Percentiles rank a stretch among this genome's conserved stretches.
Conservation (phyloP, 768 basidiomycete genomes). For the Amanita rimosa region DNA sequence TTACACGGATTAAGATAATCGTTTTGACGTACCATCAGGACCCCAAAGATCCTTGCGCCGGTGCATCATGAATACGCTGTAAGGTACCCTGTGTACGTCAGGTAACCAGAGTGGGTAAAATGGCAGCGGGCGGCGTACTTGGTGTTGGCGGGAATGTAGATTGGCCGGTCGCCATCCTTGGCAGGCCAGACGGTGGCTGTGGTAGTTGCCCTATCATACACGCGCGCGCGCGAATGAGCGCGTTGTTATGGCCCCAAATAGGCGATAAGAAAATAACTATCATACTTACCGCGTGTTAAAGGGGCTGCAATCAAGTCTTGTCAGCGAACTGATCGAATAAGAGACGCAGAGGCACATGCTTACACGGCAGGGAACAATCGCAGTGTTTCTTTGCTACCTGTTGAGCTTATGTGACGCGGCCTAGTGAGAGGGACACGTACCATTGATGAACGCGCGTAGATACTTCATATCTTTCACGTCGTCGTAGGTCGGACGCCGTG, state of each 20-base stretch:
- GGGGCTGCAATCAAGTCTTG: conserved; percentile 11
- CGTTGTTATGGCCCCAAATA: not conserved
- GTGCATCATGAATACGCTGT: conserved; percentile 27
- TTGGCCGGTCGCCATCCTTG: conserved; percentile 17
- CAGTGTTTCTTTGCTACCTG: conserved; percentile 6
- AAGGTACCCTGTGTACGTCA: conserved; percentile 9
- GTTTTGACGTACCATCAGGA: conserved; percentile 34
- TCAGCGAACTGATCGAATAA: not conserved
- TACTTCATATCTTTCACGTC: conserved; percentile 36
- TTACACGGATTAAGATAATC: not conserved
- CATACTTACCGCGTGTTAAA: conserved; percentile 16
- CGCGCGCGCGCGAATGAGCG: not conserved
- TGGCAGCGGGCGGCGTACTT: conserved; percentile 10
- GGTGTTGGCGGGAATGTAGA: conserved; percentile 25
- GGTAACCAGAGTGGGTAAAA: not conserved
- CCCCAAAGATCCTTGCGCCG: conserved; percentile 44
- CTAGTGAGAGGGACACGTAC: conserved; percentile 10
- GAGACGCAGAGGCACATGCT: not conserved
- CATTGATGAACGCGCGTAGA: conserved; percentile 23
- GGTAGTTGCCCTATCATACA: conserved; percentile 11
- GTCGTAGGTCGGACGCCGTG: conserved; percentile 27
- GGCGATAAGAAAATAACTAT: not conserved
- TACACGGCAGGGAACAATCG: conserved; percentile 11
- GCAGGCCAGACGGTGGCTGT: conserved; percentile 20
- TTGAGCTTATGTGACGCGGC: not conserved